Conservation (phyloP, 345 rosid genomes). For the Citrus glauca region DNA sequence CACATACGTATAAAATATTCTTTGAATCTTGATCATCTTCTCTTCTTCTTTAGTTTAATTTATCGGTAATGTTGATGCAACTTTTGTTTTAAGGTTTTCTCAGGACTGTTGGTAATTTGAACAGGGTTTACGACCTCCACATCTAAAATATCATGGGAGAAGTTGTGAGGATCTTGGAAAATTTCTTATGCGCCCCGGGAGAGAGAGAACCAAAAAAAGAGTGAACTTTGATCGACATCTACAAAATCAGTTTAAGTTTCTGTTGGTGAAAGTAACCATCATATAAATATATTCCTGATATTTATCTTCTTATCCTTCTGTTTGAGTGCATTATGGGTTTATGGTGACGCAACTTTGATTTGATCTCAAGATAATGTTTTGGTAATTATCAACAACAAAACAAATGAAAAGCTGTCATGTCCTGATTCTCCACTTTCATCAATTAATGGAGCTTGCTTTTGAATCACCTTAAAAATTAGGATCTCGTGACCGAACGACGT, state of each 20-base stretch:
- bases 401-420: neutral
- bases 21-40: neutral
- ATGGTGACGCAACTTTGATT: neutral
- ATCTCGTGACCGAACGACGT: neutral
- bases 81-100: neutral
- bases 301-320: neutral
- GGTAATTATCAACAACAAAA: neutral
- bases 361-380: neutral
- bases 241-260: neutral
- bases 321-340: neutral
- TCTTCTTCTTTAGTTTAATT: neutral
- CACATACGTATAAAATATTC: neutral
- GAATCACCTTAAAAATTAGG: neutral
- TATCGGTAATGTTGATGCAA: neutral
- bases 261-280: neutral
- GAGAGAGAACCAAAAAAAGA: no score
- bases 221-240: no score
- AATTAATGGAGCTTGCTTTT: neutral
- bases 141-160: no score
- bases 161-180: no score
- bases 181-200: no score
- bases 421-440: neutral
- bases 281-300: neutral
- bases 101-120: no score
- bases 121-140: no score